Evolutionary conservation across 805 yeast genomes (phyloP), one percentile per base, ranked within the genome.

Genomic region (Candida saitoana): DNA sequence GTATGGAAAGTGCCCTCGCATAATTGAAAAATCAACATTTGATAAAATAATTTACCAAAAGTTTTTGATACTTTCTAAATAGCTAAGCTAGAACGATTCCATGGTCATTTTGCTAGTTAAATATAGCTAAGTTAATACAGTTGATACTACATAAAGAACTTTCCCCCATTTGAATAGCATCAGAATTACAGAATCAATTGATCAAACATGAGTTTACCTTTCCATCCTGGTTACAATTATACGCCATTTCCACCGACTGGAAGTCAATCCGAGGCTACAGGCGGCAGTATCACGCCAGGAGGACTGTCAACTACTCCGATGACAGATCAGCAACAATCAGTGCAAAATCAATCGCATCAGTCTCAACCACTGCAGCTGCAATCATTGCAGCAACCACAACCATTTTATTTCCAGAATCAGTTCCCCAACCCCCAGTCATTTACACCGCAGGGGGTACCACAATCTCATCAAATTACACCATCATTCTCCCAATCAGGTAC

Each of bases 381-480:
- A 31, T 42, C 22, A 27, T 38, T 15, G 14, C 45, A 40, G 27
- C 51, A 43, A 29, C 45, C 37, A 31, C 43, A 17, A 25, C 47
- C 16, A 11, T 41, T 25, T 16, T 42, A 40, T 18, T 43, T 33
- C 17, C 49, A 46, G 20, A 42, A 20, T 11, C 51, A 34, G 38
- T 47, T 38, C 9, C 41, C 22, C 16, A 47, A 38, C 17, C 36
- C 30, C 4, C 36, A 12, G 24, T 9, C 14, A 41, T 38, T 30
- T 22, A 11, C 27, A 17, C 41, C 32, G 12, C 38, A 32, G n/a
- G 42, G 34, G 20, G 27, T n/a, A 12, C 36, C 30, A 18, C 38
- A 39, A 35, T 35, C 38, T 12, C 30, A 25, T 25, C 14, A 24
- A 24, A 20, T 15, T 20, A 8, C 38, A 12, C 2, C 41, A 24